These are phyloP conservation scores for Aquilaria agallochum DNA, from an alignment of 441 rosid genomes.

Conservation along the genomic window DNA sequence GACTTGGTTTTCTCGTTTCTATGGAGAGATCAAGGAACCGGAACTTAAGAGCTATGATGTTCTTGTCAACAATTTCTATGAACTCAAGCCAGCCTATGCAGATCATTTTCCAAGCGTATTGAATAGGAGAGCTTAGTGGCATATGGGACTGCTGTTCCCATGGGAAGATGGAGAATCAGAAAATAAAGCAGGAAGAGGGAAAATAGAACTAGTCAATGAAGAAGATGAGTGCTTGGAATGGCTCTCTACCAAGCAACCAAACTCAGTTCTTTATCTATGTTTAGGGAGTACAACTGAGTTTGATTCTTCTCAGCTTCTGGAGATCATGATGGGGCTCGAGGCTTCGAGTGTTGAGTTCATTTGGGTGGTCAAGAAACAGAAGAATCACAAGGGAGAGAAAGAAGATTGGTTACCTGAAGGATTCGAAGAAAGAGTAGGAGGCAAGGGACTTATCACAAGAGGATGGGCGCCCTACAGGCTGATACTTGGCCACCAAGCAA, in stretches of 20 bases:
- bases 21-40: slow-evolving; percentile 14
- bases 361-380: slow-evolving; percentile 26
- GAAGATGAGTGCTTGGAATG: slow-evolving; percentile 39
- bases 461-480: no score
- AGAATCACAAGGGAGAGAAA: slow-evolving; percentile 3
- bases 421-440: slow-evolving; percentile 4
- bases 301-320: slow-evolving; percentile 21
- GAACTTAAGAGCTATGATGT: slow-evolving; percentile 37
- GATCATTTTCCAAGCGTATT: slow-evolving; percentile 32
- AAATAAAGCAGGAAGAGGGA: slow-evolving; percentile 37
- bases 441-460: no score
- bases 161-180: slow-evolving; percentile 16
- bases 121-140: slow-evolving; percentile 29
- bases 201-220: slow-evolving; percentile 25
- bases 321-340: slow-evolving; percentile 25
- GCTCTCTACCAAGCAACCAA: slow-evolving; percentile 46
- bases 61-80: slow-evolving; percentile 49
- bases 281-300: slow-evolving; percentile 44
- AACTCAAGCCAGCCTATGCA: slow-evolving; percentile 41
- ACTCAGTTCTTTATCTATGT: slow-evolving; percentile 57
- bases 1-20: slow-evolving; percentile 7
- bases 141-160: slow-evolving; percentile 7
- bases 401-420: slow-evolving; percentile 33
- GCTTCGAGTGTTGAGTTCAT: slow-evolving; percentile 27
- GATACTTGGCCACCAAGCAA: no score